A percentile compares a stretch with the other conserved stretches of the same genome.
These are phyloP conservation scores for Boletus fagicola DNA, from an alignment of 768 basidiomycete species.

Conservation along the genomic window DNA sequence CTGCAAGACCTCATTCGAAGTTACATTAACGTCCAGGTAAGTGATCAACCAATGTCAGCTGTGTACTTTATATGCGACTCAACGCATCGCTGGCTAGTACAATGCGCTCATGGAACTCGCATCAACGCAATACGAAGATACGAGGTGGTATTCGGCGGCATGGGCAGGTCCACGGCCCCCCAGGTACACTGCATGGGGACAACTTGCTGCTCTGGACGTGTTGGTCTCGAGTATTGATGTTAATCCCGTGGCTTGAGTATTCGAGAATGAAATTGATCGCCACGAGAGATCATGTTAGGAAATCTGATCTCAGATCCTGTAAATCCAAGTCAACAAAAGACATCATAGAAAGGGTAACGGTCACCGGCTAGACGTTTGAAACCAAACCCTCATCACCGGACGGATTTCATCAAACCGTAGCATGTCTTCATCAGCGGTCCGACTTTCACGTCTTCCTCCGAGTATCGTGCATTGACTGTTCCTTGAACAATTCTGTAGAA, in stretches of 20 bases:
- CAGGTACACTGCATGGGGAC: slow-evolving; percentile 7
- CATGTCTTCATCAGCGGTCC: slow-evolving; percentile 15
- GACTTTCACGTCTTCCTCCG: not conserved
- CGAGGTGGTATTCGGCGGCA: slow-evolving; percentile 11
- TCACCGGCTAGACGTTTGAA: not conserved
- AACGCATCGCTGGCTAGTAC: not conserved
- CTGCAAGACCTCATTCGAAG: slow-evolving; percentile 45
- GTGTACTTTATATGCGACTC: not conserved
- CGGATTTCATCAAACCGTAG: not conserved
- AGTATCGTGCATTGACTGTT: not conserved
- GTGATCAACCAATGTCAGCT: not conserved
- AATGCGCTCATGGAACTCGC: slow-evolving; percentile 13
- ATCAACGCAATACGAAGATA: not conserved
- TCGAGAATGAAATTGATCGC: not conserved
- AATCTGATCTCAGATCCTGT: not conserved
- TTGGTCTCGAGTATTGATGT: slow-evolving; percentile 13
- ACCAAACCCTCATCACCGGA: not conserved
- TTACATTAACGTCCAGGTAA: slow-evolving; percentile 52
- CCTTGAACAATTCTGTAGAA: not conserved
- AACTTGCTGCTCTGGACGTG: slow-evolving; percentile 13
- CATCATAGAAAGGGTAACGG: not conserved
- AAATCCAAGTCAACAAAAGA: not conserved
- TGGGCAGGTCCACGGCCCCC: slow-evolving; percentile 10
- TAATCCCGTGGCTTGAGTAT: not conserved
- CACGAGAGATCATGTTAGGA: not conserved